Percentiles rank a stretch among this genome's conserved stretches.
phyloP scores from a whole-genome alignment of 2,329 filamentous ascomycete genomes.

The Penicillium olsonii region DNA sequence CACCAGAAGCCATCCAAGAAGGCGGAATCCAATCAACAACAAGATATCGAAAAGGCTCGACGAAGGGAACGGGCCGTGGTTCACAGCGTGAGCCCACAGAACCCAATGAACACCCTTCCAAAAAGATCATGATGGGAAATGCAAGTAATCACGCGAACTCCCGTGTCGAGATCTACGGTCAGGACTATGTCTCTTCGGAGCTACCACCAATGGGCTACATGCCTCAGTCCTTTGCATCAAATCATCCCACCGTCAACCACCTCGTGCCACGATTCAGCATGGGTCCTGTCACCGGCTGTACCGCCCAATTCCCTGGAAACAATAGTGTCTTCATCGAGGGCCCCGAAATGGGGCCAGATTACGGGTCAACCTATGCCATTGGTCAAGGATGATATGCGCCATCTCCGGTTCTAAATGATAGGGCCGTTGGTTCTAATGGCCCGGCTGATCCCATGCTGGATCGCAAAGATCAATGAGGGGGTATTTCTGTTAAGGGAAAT shows the following conservation, averaged over 20 bases:
- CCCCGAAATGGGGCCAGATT: constrained; percentile 16
- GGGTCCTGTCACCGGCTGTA: constrained; percentile 30
- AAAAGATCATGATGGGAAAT: constrained; percentile 32
- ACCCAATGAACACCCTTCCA: constrained; percentile 43
- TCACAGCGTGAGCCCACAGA: constrained; percentile 45
- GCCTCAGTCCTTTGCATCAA: neutral
- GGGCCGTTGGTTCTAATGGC: constrained; percentile 17
- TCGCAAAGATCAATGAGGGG: constrained; percentile 1
- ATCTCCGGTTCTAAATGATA: constrained; percentile 17
- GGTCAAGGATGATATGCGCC: constrained; percentile 20
- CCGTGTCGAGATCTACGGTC: neutral
- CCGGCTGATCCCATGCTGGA: constrained; percentile 21
- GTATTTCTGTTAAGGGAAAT: no score
- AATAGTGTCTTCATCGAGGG: constrained; percentile 32
- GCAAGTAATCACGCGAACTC: constrained; percentile 16
- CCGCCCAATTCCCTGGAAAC: constrained; percentile 22
- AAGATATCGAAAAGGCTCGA: constrained; percentile 62
- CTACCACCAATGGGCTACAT: neutral
- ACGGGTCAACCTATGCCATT: constrained; percentile 16
- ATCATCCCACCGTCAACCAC: constrained; percentile 1
- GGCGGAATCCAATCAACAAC: constrained; percentile 82
- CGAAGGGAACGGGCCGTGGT: constrained; percentile 42
- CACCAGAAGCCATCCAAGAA: constrained; percentile 65
- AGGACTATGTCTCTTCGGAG: neutral
- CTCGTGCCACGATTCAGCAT: constrained; percentile 19